Evolutionary conservation across 192 early-diverging fungal species (phyloP).

Genomic region (Podila verticillata): DNA sequence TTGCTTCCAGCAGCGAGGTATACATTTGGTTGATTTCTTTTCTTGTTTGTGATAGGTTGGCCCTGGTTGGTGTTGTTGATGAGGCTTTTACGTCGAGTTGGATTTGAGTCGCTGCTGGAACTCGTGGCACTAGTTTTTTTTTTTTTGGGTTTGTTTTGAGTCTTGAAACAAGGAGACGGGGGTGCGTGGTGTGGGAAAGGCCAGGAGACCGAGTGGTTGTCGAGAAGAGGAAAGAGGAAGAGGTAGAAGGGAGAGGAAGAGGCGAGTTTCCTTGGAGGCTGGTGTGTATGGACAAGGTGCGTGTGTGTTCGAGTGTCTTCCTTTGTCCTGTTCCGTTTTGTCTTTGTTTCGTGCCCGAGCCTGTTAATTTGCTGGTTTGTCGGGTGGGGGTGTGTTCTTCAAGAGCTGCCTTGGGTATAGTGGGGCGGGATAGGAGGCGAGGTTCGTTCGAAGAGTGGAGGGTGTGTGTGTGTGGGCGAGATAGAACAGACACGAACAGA

Average conservation of each 20-base stretch:
- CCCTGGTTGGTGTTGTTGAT: neutral
- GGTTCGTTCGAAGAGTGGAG: conserved; percentile 2
- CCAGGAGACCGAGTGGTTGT: neutral
- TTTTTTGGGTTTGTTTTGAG: too few species aligned
- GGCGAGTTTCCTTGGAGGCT: neutral
- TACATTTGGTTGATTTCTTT: conserved; percentile 12
- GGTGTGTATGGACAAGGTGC: neutral
- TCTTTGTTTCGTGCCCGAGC: too few species aligned
- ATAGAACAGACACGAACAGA: too few species aligned
- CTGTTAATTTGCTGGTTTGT: too few species aligned
- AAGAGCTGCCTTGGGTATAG: neutral
- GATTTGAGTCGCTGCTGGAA: neutral
- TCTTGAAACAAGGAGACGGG: too few species aligned
- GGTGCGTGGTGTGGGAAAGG: too few species aligned
- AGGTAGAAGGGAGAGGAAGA: neutral
- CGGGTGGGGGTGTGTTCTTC: neutral
- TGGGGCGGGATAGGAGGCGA: conserved; percentile 8
- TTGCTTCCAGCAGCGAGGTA: conserved; percentile 70
- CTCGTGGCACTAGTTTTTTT: too few species aligned
- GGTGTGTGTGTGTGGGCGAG: neutral
- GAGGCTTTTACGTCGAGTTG: too few species aligned
- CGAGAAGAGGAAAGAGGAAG: too few species aligned
- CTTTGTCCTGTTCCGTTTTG: too few species aligned
- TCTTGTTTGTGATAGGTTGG: neutral
- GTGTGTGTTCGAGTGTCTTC: neutral